Evolutionary conservation across 1,139 yeast genomes (phyloP).

Genomic region (Pichia sp.): DNA sequence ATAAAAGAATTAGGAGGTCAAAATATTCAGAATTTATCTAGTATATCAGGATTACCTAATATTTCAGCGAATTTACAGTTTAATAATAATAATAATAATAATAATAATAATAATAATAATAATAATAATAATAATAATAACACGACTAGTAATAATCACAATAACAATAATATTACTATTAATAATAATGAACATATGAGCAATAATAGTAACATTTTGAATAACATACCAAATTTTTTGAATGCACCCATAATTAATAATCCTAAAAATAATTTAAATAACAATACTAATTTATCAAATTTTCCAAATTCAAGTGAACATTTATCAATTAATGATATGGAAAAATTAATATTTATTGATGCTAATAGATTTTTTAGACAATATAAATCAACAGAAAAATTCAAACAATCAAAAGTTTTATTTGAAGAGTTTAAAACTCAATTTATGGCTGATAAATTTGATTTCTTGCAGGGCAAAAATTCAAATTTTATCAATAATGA

Average conservation of each 20-base stretch:
- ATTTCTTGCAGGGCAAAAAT: not conserved
- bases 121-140: too few species aligned
- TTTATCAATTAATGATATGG: slow-evolving; percentile 41
- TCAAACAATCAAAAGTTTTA: slow-evolving; percentile 43
- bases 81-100: not conserved
- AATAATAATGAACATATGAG: too few species aligned
- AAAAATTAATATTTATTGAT: slow-evolving; percentile 42
- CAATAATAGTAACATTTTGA: too few species aligned
- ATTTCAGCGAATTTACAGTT: too few species aligned
- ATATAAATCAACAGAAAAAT: slow-evolving; percentile 33
- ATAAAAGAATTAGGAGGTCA: too few species aligned
- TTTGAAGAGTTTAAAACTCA: slow-evolving; percentile 47
- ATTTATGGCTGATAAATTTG: slow-evolving; percentile 41
- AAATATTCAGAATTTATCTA: too few species aligned
- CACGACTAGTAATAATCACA: too few species aligned
- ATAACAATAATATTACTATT: too few species aligned
- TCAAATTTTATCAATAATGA: not conserved
- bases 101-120: not conserved
- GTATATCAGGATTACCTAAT: too few species aligned
- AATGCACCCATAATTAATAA: not conserved
- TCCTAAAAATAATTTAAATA: not conserved
- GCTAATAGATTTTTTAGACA: slow-evolving; percentile 45
- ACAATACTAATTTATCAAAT: not conserved
- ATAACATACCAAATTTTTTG: too few species aligned
- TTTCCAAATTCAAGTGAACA: not conserved